These are phyloP conservation scores for Laguncularia racemosa DNA, from an alignment of 345 rosid genomes.

Conservation along the genomic window DNA sequence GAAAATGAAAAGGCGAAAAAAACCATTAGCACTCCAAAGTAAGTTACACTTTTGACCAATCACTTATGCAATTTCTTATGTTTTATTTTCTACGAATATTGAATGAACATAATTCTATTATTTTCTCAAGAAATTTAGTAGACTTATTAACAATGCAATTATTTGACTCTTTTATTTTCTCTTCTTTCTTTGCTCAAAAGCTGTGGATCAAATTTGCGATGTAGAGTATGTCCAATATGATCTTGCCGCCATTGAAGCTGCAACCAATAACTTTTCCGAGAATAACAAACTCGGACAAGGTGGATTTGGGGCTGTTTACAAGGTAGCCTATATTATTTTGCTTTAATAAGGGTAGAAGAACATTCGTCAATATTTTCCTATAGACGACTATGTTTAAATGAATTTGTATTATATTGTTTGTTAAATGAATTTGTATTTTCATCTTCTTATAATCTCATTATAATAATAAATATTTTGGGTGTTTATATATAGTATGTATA, in stretches of 20 bases:
- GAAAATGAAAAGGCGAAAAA: not conserved
- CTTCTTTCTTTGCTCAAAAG: not conserved
- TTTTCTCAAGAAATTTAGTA: not conserved
- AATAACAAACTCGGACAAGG: constrained; percentile 25
- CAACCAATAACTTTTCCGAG: constrained; percentile 18
- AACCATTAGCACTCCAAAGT: not conserved
- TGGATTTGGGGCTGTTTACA: constrained; percentile 31
- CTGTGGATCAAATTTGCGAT: constrained; percentile 14
- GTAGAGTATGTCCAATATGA: constrained; percentile 20
- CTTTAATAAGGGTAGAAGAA: no score
- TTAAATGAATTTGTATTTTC: no score
- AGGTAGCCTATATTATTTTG: constrained; percentile 7
- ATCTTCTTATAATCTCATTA: no score
- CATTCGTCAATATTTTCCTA: no score
- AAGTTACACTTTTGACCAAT: not conserved
- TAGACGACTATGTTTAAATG: no score
- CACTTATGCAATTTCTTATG: no score
- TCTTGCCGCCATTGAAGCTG: constrained; percentile 15
- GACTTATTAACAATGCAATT: not conserved
- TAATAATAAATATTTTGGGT: no score
- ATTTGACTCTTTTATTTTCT: not conserved
- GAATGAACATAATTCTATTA: not conserved
- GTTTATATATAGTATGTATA: no score
- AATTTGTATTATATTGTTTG: no score
- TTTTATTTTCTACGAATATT: no score